These are phyloP conservation scores for Vickermania ingenoplastis DNA, from an alignment of 208 protist species.

Conservation along the genomic window DNA sequence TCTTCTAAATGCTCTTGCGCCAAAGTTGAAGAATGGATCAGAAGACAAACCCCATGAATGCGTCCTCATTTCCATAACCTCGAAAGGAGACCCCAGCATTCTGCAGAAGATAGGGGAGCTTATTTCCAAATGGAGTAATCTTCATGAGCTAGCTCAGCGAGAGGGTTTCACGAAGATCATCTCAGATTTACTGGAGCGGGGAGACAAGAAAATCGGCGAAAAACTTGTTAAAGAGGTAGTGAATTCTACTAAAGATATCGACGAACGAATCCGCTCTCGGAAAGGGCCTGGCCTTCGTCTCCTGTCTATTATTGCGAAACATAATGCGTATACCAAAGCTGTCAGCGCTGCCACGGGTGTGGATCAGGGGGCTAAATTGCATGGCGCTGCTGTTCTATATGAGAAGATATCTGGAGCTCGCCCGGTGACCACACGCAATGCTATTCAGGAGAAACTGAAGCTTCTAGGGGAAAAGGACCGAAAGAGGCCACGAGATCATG, in stretches of 20 bases:
- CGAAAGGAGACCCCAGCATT: conserved; percentile 14
- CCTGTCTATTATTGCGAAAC: conserved; percentile 33
- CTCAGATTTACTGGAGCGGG: conserved; percentile 24
- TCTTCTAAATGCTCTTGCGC: conserved; percentile 22
- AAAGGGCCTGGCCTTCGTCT: conserved; percentile 51
- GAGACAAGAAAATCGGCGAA: conserved; percentile 19
- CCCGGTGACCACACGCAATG: conserved; percentile 39
- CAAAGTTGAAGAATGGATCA: conserved; percentile 11
- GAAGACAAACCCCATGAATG: conserved; percentile 24
- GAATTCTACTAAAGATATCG: conserved; percentile 28
- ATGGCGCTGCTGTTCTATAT: conserved; percentile 44
- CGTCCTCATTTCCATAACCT: conserved; percentile 29
- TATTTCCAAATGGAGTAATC: conserved; percentile 35
- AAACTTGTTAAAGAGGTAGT: conserved; percentile 33
- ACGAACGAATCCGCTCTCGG: conserved; percentile 24
- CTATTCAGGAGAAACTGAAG: conserved; percentile 53
- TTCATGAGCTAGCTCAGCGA: conserved; percentile 24
- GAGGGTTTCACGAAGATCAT: conserved; percentile 41
- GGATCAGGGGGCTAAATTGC: conserved; percentile 35
- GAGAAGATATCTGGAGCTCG: conserved; percentile 51
- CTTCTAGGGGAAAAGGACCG: conserved; percentile 6
- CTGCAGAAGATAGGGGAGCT: conserved; percentile 24
- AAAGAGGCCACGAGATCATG: conserved; percentile 3
- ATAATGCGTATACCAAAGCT: conserved; percentile 21
- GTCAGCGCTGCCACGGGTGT: conserved; percentile 34